Percentiles rank a stretch among this genome's conserved stretches.
Conservation (phyloP, 2,329 filamentous ascomycete species). For the Alternaria brassicicola region DNA sequence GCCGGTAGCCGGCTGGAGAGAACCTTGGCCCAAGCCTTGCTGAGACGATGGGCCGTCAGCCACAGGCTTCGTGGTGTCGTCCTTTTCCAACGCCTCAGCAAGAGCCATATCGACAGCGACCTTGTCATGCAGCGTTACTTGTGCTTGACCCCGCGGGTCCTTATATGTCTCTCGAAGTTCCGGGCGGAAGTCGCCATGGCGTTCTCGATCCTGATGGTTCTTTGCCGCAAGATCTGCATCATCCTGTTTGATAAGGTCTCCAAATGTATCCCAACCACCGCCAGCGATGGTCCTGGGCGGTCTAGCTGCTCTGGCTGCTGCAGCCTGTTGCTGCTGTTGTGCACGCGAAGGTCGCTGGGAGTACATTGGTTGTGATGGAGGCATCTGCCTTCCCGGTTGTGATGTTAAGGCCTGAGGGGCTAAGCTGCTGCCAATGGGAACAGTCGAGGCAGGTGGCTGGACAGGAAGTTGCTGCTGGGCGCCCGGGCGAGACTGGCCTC, state of each 20-base stretch:
- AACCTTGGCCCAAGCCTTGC: conserved; percentile 26
- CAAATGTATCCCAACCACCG: conserved; percentile 44
- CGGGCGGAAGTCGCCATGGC: conserved; percentile 39
- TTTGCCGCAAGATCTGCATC: conserved; percentile 34
- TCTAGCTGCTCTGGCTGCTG: conserved; percentile 25
- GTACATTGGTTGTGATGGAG: conserved; percentile 30
- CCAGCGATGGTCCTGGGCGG: conserved; percentile 39
- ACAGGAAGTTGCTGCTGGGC: conserved; percentile 36
- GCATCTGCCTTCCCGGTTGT: conserved; percentile 25
- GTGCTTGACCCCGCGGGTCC: conserved; percentile 38
- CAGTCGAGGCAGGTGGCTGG: conserved; percentile 32
- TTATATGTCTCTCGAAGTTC: conserved; percentile 44
- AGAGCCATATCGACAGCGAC: conserved; percentile 24
- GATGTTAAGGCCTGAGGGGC: conserved; percentile 23
- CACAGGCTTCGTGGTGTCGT: conserved; percentile 32
- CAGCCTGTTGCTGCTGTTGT: conserved; percentile 15
- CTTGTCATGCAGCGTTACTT: conserved; percentile 37
- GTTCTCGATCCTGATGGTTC: conserved; percentile 37
- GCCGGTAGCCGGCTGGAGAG: conserved; percentile 34
- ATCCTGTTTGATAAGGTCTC: conserved; percentile 38
- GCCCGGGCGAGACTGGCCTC: conserved; percentile 52
- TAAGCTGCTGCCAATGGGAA: conserved; percentile 31
- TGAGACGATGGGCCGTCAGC: conserved; percentile 33
- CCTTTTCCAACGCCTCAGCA: conserved; percentile 29
- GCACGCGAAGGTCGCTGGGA: conserved; percentile 22